These are phyloP conservation scores for Hypomyces rosellus DNA, from an alignment of 2,329 filamentous ascomycete genomes.

Conservation along the genomic window DNA sequence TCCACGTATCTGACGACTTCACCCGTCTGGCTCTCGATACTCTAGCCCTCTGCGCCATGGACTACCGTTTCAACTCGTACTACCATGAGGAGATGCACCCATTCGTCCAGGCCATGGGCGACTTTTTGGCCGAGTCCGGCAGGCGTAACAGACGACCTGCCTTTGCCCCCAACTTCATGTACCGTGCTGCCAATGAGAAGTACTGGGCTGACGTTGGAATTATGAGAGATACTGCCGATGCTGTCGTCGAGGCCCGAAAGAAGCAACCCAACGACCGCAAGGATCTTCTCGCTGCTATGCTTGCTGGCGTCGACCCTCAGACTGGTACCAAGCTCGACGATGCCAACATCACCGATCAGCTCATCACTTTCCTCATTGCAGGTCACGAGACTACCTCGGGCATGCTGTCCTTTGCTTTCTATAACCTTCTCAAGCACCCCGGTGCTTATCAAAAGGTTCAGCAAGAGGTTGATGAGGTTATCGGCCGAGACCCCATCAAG, in stretches of 20 bases:
- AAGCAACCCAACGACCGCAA: conserved; percentile 50
- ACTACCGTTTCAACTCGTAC: conserved; percentile 68
- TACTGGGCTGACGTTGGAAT: conserved; percentile 49
- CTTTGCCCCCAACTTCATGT: conserved; percentile 42
- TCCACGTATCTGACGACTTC: conserved; percentile 60
- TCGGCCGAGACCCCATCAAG: conserved; percentile 51
- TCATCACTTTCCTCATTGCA: conserved; percentile 67
- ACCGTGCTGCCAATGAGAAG: conserved; percentile 41
- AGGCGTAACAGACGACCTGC: conserved; percentile 41
- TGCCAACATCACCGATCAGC: conserved; percentile 58
- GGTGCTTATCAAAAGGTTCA: conserved; percentile 54
- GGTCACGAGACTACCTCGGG: conserved; percentile 68
- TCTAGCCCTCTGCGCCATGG: conserved; percentile 65
- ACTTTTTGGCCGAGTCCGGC: conserved; percentile 53
- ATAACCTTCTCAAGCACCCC: conserved; percentile 59
- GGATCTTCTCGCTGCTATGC: conserved; percentile 65
- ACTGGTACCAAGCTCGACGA: conserved; percentile 61
- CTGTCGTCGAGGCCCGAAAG: conserved; percentile 55
- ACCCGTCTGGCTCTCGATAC: conserved; percentile 69
- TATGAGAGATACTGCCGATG: conserved; percentile 48
- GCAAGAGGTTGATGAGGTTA: conserved; percentile 59
- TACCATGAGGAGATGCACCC: conserved; percentile 64
- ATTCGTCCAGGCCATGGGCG: conserved; percentile 61
- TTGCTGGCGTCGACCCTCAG: conserved; percentile 59
- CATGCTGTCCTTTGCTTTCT: conserved; percentile 58